These are phyloP conservation scores for Phaeoacremonium minimum DNA, from an alignment of 2,329 filamentous ascomycete species.

Conservation along the genomic window DNA sequence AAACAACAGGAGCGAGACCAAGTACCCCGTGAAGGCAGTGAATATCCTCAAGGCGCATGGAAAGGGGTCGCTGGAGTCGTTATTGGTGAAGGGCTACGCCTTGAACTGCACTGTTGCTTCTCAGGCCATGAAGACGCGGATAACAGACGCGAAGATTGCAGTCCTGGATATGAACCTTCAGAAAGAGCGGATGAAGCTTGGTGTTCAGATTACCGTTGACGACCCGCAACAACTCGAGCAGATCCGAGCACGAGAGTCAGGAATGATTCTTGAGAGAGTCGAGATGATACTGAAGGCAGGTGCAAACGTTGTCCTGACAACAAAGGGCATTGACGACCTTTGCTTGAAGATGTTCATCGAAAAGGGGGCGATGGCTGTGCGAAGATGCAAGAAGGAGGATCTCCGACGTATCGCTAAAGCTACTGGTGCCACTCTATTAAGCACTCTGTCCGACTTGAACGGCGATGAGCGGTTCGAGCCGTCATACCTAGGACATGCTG, in stretches of 20 bases:
- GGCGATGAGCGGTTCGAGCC: slow-evolving; percentile 95
- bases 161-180: slow-evolving; percentile 97
- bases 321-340: slow-evolving; percentile 97
- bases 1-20: slow-evolving; percentile 85
- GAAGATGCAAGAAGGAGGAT: slow-evolving; percentile 98
- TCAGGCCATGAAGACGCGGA: slow-evolving; percentile 92
- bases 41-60: slow-evolving; percentile 98
- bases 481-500: slow-evolving; percentile 82
- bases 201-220: slow-evolving; percentile 96
- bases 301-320: slow-evolving; percentile 93
- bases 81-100: slow-evolving; percentile 93
- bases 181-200: slow-evolving; percentile 98
- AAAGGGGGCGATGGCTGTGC: slow-evolving; percentile 90
- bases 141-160: slow-evolving; percentile 94
- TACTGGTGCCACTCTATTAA: slow-evolving; percentile 88
- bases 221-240: slow-evolving; percentile 97
- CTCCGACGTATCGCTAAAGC: slow-evolving; percentile 92
- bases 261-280: slow-evolving; percentile 88
- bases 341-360: slow-evolving; percentile 93
- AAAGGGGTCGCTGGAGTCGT: slow-evolving; percentile 82
- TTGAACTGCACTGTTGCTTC: slow-evolving; percentile 98
- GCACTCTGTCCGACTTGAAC: slow-evolving; percentile 91
- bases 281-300: slow-evolving; percentile 98
- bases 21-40: slow-evolving; percentile 98
- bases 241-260: slow-evolving; percentile 87